Evolutionary conservation across 2,329 filamentous ascomycete genomes (phyloP).

Genomic region (Alternaria infectoria): DNA sequence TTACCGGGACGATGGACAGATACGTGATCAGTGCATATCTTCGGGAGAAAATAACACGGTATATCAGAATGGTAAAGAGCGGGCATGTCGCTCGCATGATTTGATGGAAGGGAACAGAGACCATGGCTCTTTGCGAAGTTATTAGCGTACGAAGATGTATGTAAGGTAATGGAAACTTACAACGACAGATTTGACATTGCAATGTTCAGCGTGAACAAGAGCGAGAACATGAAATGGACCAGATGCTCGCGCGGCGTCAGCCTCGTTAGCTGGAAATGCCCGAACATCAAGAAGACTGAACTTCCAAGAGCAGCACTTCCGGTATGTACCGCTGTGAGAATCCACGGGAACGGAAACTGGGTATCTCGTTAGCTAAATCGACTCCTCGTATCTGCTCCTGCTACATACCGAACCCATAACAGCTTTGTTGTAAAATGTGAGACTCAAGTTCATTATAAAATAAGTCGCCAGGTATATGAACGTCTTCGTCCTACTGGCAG

Average conservation of each 20-base stretch:
- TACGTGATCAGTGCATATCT: conserved; percentile 1
- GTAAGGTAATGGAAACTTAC: neutral
- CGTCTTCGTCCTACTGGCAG: neutral
- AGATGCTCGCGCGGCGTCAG: conserved; percentile 1
- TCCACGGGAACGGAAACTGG: conserved; percentile 3
- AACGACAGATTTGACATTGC: conserved; percentile 4
- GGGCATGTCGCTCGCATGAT: conserved; percentile 5
- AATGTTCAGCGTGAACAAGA: conserved; percentile 3
- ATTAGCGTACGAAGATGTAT: neutral
- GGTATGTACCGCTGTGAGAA: conserved; percentile 1
- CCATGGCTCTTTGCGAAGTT: neutral
- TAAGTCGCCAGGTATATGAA: neutral
- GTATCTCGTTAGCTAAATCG: neutral
- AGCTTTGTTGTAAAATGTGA: conserved; percentile 6
- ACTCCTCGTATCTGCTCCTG: neutral
- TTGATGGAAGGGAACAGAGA: conserved; percentile 1
- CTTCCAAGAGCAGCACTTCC: conserved; percentile 3
- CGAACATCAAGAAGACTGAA: neutral
- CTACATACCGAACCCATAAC: conserved; percentile 4
- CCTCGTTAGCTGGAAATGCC: neutral
- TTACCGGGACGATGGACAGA: conserved; percentile 1
- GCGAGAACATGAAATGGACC: conserved; percentile 1
- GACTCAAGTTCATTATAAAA: conserved; percentile 1
- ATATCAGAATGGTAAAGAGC: conserved; percentile 3
- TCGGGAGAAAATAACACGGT: neutral